These are phyloP conservation scores for Xenoacremonium recifei DNA, from an alignment of 2,329 filamentous ascomycete genomes.

Conservation along the genomic window DNA sequence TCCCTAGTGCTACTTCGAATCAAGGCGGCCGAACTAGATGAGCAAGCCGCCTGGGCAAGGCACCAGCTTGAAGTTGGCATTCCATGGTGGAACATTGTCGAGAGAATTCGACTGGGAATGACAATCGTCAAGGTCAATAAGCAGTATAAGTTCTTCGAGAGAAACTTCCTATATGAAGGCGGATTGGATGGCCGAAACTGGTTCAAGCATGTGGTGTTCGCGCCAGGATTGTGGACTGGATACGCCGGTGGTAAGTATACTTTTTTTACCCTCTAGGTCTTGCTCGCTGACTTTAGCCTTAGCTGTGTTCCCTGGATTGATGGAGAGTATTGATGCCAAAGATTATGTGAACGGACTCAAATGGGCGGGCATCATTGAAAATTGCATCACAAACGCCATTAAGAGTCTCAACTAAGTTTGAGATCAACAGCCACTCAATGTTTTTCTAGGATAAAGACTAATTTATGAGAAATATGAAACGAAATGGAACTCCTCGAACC, in stretches of 20 bases:
- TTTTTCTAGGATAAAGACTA: neutral
- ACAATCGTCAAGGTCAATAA: slow-evolving; percentile 68
- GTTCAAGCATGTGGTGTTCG: slow-evolving; percentile 96
- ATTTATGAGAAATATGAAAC: neutral
- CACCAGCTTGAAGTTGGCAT: slow-evolving; percentile 50
- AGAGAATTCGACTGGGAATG: slow-evolving; percentile 62
- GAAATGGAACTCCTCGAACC: neutral
- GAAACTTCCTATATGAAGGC: slow-evolving; percentile 71
- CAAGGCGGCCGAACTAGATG: slow-evolving; percentile 45
- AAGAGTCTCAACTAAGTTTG: slow-evolving; percentile 31
- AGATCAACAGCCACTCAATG: neutral
- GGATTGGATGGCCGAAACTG: slow-evolving; percentile 79
- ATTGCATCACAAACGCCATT: slow-evolving; percentile 46
- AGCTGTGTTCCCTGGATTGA: slow-evolving; percentile 62
- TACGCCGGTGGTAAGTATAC: slow-evolving; percentile 68
- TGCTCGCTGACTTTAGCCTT: slow-evolving; percentile 1
- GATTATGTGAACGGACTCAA: slow-evolving; percentile 57
- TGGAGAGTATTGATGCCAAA: slow-evolving; percentile 60
- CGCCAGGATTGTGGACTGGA: slow-evolving; percentile 87
- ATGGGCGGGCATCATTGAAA: slow-evolving; percentile 59
- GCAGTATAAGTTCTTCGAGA: slow-evolving; percentile 82
- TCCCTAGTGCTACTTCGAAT: slow-evolving; percentile 36
- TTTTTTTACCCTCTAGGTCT: neutral
- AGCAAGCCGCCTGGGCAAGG: slow-evolving; percentile 39
- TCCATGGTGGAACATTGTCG: slow-evolving; percentile 78